Evolutionary conservation across 2,329 filamentous ascomycete genomes (phyloP).

Genomic region (Penicillium brasilianum): DNA sequence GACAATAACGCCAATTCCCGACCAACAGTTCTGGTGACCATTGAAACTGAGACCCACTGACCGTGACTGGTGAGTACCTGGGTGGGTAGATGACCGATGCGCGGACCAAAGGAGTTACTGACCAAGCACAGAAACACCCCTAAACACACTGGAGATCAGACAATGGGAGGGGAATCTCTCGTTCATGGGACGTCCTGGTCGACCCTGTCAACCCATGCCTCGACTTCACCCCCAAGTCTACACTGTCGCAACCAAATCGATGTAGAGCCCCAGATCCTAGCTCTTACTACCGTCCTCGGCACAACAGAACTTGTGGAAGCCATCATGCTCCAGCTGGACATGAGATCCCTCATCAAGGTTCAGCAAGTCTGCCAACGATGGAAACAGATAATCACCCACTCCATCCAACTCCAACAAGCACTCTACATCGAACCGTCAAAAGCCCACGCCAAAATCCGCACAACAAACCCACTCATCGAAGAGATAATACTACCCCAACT

Average conservation of each 20-base stretch:
- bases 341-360: not conserved
- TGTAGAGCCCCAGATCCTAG: not conserved
- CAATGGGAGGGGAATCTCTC: not conserved
- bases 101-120: not conserved
- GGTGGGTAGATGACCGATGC: not conserved
- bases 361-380: constrained; percentile 9
- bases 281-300: not conserved
- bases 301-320: constrained; percentile 3
- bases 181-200: no score
- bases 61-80: not conserved
- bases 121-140: not conserved
- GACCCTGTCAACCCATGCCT: not conserved
- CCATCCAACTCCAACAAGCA: constrained; percentile 5
- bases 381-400: not conserved
- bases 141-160: not conserved
- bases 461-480: constrained; percentile 2
- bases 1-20: not conserved
- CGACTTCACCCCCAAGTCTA: no score
- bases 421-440: not conserved
- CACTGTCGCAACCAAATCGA: not conserved
- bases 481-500: constrained; percentile 2
- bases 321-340: not conserved
- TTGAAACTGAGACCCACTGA: not conserved
- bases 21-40: not conserved
- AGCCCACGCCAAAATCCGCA: not conserved